These are phyloP conservation scores for Aristolochia contorta DNA, from an alignment of 164 flowering plant species.

Conservation along the genomic window DNA sequence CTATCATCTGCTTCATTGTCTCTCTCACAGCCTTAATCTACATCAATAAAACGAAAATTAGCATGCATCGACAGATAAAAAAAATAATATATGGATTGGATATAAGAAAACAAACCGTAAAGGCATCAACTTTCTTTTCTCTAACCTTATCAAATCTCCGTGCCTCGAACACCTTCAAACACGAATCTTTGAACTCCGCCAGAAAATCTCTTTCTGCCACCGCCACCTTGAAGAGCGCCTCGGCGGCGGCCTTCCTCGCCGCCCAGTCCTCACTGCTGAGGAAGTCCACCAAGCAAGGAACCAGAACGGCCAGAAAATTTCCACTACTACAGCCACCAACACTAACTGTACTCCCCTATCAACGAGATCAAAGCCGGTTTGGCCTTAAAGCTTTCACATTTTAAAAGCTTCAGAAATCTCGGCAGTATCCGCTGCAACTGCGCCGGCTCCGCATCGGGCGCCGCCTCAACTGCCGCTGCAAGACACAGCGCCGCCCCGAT, in stretches of 20 bases:
- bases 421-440: constrained; percentile 43
- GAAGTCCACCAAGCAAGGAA: constrained; percentile 46
- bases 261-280: constrained; percentile 81
- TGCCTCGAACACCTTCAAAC: constrained; percentile 47
- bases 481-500: constrained; percentile 68
- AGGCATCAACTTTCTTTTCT: too few species aligned
- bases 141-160: constrained; percentile 75
- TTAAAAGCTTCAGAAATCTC: constrained; percentile 55
- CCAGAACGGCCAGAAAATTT: constrained; percentile 32
- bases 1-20: constrained; percentile 12
- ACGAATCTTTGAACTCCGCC: constrained; percentile 42
- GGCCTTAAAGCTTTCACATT: constrained; percentile 53
- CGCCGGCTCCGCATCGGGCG: constrained; percentile 47
- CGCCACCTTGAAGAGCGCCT: constrained; percentile 56
- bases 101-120: background rate
- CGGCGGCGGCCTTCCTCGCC: constrained; percentile 78
- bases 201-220: constrained; percentile 45
- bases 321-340: constrained; percentile 33
- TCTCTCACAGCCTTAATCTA: constrained; percentile 15
- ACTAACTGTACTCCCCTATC: constrained; percentile 48
- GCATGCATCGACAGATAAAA: background rate
- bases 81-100: too few species aligned
- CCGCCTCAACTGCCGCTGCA: constrained; percentile 53
- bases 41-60: background rate
- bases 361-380: constrained; percentile 54